Evolutionary conservation across 805 yeast species (phyloP), one percentile per base, ranked within the genome.

Genomic region (Pichia paraexigua): DNA sequence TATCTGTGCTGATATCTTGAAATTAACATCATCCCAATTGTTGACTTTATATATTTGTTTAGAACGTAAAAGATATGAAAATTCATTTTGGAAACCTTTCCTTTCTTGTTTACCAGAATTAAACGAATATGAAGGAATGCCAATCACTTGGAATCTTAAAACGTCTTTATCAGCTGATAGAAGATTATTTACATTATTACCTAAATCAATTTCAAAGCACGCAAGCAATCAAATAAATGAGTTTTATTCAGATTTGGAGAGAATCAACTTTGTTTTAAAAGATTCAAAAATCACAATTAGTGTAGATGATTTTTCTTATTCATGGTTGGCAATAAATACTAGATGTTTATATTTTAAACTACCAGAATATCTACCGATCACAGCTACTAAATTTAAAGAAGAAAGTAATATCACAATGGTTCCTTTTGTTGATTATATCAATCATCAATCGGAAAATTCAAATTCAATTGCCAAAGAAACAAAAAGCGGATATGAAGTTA

Each of bases 261-360:
- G 80, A 17, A 40, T 52, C 37, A 21, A 37, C 9, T 12, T 15
- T 1, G 12, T 45, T 13, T n/a, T 53, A 1, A 20, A 28, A 4
- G 17, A 35, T 3, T 3, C 35, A 10, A 32, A 40, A 24, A 22
- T 46, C 17, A n/a, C 48, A 15, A 28, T 68, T 2, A 50, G 66
- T 3, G 49, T 56, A 8, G 57, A 62, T 5, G 58, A 61, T 4
- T 83, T 76, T 57, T 60, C 83, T 12, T 81, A 88, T 79, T 79
- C 86, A 0, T 92, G 96, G 95, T 74, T 87, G 60, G 83, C 92
- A 60, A 87, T 91, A 51, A 92, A 94, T 63, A 85, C 97, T 2
- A 82, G 99, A 68, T 92, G 98, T 64, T 71, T 92, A 7, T 91
- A 89, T 64, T 82, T 84, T 83, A 75, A 77, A 3, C 67, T 87